phyloP scores from a whole-genome alignment of 371 early-diverging fungal species.

The Apophysomyces sp. region DNA sequence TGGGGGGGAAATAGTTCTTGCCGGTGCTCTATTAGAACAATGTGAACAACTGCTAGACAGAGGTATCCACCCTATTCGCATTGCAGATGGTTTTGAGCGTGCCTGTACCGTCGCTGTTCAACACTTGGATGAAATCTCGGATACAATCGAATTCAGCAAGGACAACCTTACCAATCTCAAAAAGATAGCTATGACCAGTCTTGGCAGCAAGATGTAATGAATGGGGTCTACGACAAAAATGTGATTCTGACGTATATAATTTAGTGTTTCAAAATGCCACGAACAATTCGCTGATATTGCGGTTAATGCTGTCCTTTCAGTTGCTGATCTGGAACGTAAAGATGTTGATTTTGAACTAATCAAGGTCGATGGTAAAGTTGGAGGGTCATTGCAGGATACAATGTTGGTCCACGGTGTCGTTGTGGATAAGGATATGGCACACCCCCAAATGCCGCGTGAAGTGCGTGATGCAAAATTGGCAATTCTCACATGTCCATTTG shows the following conservation, averaged over 20 bases:
- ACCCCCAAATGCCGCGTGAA: conserved; percentile 98
- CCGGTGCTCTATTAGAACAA: conserved; percentile 96
- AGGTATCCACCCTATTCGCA: conserved; percentile 98
- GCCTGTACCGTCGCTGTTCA: conserved; percentile 91
- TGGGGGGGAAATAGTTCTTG: conserved; percentile 71
- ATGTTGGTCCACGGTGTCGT: conserved; percentile 95
- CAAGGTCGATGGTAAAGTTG: conserved; percentile 97
- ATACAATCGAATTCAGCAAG: conserved; percentile 81
- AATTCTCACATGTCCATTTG: conserved; percentile 99
- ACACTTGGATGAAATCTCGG: conserved; percentile 88
- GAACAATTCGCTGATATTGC: conserved; percentile 96
- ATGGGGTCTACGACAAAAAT: too few species aligned
- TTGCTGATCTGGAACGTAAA: conserved; percentile 96
- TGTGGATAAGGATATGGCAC: conserved; percentile 99
- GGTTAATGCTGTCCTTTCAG: conserved; percentile 94
- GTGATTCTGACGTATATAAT: neutral
- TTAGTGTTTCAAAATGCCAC: conserved; percentile 92
- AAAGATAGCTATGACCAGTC: conserved; percentile 95
- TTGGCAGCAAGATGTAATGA: conserved; percentile 96
- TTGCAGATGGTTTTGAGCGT: conserved; percentile 97
- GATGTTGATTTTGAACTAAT: conserved; percentile 99
- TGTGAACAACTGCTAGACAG: conserved; percentile 92
- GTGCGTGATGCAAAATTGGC: conserved; percentile 96
- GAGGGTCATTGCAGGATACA: conserved; percentile 92
- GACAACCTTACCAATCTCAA: conserved; percentile 81